Conservation (phyloP, 2,329 filamentous ascomycete genomes). For the Colletotrichum incanum region DNA sequence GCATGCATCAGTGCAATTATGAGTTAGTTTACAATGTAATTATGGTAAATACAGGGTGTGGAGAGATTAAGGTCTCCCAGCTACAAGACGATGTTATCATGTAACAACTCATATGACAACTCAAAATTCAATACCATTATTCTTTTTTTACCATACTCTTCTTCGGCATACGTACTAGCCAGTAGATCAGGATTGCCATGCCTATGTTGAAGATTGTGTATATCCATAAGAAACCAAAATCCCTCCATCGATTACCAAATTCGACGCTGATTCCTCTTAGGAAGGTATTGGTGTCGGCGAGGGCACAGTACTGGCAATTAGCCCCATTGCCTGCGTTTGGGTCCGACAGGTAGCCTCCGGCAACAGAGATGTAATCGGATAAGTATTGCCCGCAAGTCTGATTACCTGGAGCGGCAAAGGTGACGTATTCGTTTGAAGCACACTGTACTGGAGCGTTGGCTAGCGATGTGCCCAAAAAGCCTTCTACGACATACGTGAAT, state of each 20-base stretch:
- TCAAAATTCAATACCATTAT: neutral
- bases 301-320: constrained; percentile 61
- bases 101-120: neutral
- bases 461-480: constrained; percentile 49
- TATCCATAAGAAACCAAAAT: constrained; percentile 69
- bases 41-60: neutral
- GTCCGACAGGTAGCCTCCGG: constrained; percentile 40
- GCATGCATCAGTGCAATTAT: neutral
- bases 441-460: constrained; percentile 39
- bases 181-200: constrained; percentile 64
- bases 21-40: no score
- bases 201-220: constrained; percentile 66
- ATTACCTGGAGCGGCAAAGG: constrained; percentile 25
- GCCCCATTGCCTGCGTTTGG: constrained; percentile 51
- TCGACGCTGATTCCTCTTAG: constrained; percentile 57
- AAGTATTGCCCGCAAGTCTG: constrained; percentile 43
- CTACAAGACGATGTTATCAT: neutral
- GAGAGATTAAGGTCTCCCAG: no score
- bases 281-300: constrained; percentile 56
- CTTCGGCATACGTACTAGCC: constrained; percentile 55
- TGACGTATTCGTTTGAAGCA: constrained; percentile 39
- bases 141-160: constrained; percentile 21
- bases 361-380: constrained; percentile 23
- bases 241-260: constrained; percentile 67
- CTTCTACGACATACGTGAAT: constrained; percentile 51